Percentiles rank a stretch among this genome's conserved stretches.
Conservation (phyloP, 2,329 filamentous ascomycete genomes). For the Nigrograna mackinnonii region DNA sequence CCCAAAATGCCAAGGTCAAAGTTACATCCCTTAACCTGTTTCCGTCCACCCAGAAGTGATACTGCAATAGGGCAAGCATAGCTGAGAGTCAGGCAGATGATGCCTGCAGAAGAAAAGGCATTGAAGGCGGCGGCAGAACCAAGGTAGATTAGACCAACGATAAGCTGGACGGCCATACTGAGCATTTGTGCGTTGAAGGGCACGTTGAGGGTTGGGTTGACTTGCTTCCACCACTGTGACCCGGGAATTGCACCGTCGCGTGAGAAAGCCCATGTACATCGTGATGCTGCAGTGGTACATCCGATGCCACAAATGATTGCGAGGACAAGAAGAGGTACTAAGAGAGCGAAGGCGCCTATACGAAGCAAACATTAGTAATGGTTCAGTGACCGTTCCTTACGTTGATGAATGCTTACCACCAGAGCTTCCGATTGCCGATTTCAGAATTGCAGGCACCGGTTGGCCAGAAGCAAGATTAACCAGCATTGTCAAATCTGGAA, state of each 20-base stretch:
- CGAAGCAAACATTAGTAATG: too few species aligned
- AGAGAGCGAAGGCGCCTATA: slow-evolving; percentile 65
- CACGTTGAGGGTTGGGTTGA: background rate
- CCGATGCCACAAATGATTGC: slow-evolving; percentile 69
- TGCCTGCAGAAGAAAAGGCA: background rate
- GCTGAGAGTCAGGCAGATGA: background rate
- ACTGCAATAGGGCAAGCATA: background rate
- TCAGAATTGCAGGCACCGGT: slow-evolving; percentile 68
- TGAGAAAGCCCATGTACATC: background rate
- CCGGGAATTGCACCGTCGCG: background rate
- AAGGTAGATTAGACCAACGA: background rate
- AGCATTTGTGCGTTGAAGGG: background rate
- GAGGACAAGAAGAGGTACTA: slow-evolving; percentile 67
- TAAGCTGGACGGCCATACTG: background rate
- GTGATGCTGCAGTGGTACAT: slow-evolving; percentile 52
- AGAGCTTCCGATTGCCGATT: slow-evolving; percentile 62
- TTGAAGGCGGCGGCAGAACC: slow-evolving; percentile 1
- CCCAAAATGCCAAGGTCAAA: background rate
- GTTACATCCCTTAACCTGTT: background rate
- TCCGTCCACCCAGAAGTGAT: background rate
- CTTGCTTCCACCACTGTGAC: background rate
- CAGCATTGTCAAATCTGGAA: slow-evolving; percentile 64
- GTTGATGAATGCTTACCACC: too few species aligned
- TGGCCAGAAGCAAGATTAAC: slow-evolving; percentile 59
- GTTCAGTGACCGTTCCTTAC: too few species aligned